Percentiles rank a stretch among this genome's conserved stretches.
These are phyloP conservation scores for Cladosporium austrohemisphaericum DNA, from an alignment of 2,329 filamentous ascomycete genomes.

Conservation along the genomic window DNA sequence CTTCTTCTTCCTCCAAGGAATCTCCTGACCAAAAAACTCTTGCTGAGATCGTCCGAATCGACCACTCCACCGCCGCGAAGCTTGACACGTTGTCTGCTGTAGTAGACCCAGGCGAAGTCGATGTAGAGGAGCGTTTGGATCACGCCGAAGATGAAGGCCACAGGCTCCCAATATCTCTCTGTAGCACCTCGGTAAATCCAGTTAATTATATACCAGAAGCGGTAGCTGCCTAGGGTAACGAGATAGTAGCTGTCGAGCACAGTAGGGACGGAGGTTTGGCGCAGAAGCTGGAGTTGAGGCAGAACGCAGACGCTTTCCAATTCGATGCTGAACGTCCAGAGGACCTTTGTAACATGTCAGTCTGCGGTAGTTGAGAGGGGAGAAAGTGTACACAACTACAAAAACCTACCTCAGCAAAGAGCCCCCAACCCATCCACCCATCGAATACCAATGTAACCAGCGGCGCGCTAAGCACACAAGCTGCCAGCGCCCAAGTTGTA, in stretches of 20 bases:
- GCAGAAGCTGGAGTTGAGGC: conserved; percentile 84
- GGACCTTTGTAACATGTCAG: conserved; percentile 52
- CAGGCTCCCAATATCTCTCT: conserved; percentile 51
- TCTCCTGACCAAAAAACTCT: conserved; percentile 77
- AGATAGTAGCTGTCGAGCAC: conserved; percentile 98
- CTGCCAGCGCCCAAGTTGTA: conserved; percentile 64
- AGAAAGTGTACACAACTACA: background rate
- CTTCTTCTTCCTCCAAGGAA: conserved; percentile 61
- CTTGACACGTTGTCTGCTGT: conserved; percentile 88
- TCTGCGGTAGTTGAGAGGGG: background rate
- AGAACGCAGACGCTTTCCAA: conserved; percentile 89
- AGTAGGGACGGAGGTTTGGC: conserved; percentile 91
- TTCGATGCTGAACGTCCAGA: conserved; percentile 86
- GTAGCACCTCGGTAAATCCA: conserved; percentile 67
- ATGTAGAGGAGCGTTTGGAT: conserved; percentile 86
- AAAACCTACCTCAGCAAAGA: conserved; percentile 30
- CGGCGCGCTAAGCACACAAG: conserved; percentile 65
- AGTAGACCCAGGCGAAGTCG: conserved; percentile 98
- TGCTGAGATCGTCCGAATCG: conserved; percentile 80
- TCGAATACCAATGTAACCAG: conserved; percentile 69
- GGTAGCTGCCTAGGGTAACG: conserved; percentile 79
- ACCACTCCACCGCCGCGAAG: conserved; percentile 82
- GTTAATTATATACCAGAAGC: conserved; percentile 83
- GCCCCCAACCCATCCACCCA: conserved; percentile 21
- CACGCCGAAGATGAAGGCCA: conserved; percentile 80